Base-by-base conservation (phyloP, 1,284 basidiomycete species). In the Cerrena zonata region DNA sequence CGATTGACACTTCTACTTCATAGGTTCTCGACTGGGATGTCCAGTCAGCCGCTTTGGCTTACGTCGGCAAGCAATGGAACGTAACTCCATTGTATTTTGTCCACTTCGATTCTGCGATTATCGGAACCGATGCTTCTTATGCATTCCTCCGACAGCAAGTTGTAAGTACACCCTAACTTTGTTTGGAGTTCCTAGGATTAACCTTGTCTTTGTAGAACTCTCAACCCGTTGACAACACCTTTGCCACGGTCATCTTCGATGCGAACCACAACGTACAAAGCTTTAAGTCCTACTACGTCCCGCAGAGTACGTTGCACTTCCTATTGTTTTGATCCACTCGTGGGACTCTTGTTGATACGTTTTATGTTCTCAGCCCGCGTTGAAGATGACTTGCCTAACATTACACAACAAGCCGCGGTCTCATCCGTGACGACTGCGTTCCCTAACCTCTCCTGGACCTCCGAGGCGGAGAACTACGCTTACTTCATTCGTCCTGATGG, bases 371-470 rank as follows among this genome's bases (percentile, higher is more conserved):
- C 34, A 47, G 46, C 46, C 3, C 38, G 38, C 36, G 46, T 47
- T 34, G 46, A 37, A 21, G 15, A 38, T 4, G 38, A 47, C 22
- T 38, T 47, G 46, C 46, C 46, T 21, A 38, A 27, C 30, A 47
- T 47, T 34, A 27, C 10, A 4, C 19, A 38, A 10, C 25, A 47
- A 11, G 46, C 4, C 34, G 46, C 46, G 13, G 46, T 25, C 7
- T 5, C n/a, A 5, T 27, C 46, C 18, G 46, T 27, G 4, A 34
- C 36, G 24, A 25, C 34, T 12, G 22, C 34, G 30, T 27, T 21
- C 19, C 7, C 18, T 38, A 34, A 34, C 22, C 46, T 15, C 18
- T 38, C 46, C 46, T 21, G 36, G 34, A 22, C 26, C n/a, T 30
- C 46, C 21, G 46, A 47, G 46, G 30, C 46, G 7, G 34, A 37